Evolutionary conservation across 2,329 filamentous ascomycete species (phyloP), one percentile per base, ranked within the genome.

Genomic region (Stachybotrys chlorohalonatus): DNA sequence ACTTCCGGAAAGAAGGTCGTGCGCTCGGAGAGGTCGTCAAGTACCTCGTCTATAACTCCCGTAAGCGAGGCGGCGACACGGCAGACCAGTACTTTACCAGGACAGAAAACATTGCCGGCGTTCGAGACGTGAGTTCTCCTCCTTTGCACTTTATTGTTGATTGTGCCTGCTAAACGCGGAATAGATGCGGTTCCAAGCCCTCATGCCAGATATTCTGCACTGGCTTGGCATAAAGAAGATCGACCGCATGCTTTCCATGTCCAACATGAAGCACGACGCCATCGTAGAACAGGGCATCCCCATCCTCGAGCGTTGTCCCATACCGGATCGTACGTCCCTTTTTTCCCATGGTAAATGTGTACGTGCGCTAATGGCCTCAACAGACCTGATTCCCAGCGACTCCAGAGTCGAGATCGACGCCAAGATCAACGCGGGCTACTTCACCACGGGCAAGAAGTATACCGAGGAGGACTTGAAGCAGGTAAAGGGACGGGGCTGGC

Each of bases 201-300:
- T 96, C 54, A 95, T 95, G 91, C 90, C 91, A 32, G 89, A 93
- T 69, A 93, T 95, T 60, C 78, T 95, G 54, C 91, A 95, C 73
- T 95, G 91, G 91, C 81, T 96, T 42, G 91, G 91, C 56, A 95
- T 96, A 66, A 91, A 86, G 66, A 95, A 95, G 79, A 95, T 96
- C 66, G 91, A 96, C 70, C 81, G 89, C 56, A 96, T 96, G 91
- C 76, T 95, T 64, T 92, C 87, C 73, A 95, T 95, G 90, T 65
- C 62, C 66, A 87, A 83, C 73, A 89, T 90, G 86, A 90, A 90
- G 75, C 84, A 90, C 70, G 87, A 90, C 73, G 87, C 87, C 56
- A 90, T 90, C 64, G 87, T 90, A 49, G 79, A 83, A 55, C 85
- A 89, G 73, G 86, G 86, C 60, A 66, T 62, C 64, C 64, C 67